Percentiles rank a stretch among this genome's conserved stretches.
phyloP scores from a whole-genome alignment of 1,284 basidiomycete species.

The Malassezia equina region DNA sequence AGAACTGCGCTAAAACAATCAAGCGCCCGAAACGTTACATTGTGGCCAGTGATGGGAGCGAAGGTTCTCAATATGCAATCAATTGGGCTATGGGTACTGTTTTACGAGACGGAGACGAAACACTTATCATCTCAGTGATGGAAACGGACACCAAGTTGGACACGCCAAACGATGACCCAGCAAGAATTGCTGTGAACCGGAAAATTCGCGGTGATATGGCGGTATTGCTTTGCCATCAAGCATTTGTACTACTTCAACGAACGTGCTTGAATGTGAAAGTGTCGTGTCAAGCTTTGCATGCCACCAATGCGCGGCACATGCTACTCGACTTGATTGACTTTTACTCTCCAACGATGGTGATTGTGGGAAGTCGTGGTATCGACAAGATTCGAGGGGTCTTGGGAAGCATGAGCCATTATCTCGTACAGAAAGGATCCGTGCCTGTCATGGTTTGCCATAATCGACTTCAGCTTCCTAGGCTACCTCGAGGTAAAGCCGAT shows the following conservation, averaged over 20 bases:
- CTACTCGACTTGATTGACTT: constrained; percentile 78
- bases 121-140: constrained; percentile 62
- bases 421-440: constrained; percentile 82
- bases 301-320: constrained; percentile 84
- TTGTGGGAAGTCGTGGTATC: constrained; percentile 85
- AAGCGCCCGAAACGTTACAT: constrained; percentile 66
- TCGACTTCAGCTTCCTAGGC: constrained; percentile 35
- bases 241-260: constrained; percentile 75
- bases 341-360: constrained; percentile 79
- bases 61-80: constrained; percentile 49
- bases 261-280: constrained; percentile 76
- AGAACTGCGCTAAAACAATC: constrained; percentile 47
- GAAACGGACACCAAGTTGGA: constrained; percentile 72
- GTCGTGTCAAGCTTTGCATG: constrained; percentile 83
- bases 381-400: constrained; percentile 85
- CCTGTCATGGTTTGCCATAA: constrained; percentile 64
- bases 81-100: constrained; percentile 78
- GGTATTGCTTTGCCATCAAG: constrained; percentile 72
- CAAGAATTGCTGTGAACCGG: constrained; percentile 67
- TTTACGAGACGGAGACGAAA: constrained; percentile 72
- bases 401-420: constrained; percentile 92
- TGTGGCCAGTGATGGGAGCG: constrained; percentile 83
- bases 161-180: constrained; percentile 56
- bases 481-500: constrained; percentile 42
- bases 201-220: constrained; percentile 85